phyloP scores from a whole-genome alignment of 2,329 filamentous ascomycete genomes.

The Pseudogymnoascus sp. region DNA sequence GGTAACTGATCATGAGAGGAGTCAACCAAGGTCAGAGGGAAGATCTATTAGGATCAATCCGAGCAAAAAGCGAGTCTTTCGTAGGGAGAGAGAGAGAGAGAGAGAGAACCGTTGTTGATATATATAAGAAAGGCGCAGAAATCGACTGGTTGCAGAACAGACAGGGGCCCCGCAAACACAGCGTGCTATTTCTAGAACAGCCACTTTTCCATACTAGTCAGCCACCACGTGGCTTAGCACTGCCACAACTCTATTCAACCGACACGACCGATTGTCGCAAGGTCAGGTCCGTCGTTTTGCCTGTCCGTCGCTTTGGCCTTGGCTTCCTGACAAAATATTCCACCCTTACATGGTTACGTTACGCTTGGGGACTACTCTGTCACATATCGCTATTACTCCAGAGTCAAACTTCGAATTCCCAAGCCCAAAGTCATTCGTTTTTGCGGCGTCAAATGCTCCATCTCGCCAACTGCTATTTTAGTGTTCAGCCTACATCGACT shows the following conservation, averaged over 20 bases:
- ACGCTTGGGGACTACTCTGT: background rate
- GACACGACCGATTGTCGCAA: background rate
- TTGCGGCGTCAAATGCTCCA: background rate
- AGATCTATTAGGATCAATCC: background rate
- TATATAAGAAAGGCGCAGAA: background rate
- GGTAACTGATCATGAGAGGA: background rate
- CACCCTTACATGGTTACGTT: background rate
- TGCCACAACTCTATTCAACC: constrained; percentile 3
- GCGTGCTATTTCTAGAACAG: constrained; percentile 5
- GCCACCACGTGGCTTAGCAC: constrained; percentile 2
- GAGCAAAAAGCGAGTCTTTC: background rate
- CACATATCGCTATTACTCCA: background rate
- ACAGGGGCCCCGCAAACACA: background rate
- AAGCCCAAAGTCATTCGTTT: background rate
- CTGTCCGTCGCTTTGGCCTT: background rate
- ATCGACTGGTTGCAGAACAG: background rate
- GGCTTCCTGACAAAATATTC: background rate
- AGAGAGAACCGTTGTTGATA: background rate
- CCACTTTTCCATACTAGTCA: constrained; percentile 3
- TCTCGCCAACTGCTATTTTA: background rate
- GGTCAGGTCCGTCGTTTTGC: background rate
- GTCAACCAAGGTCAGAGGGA: no score
- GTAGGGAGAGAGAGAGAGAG: background rate
- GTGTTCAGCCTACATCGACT: background rate
- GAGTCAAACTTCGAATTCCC: background rate